Percentiles rank a stretch among this genome's conserved stretches.
Conservation (phyloP, 2,329 filamentous ascomycete species). For the Diaporthe vaccinii region DNA sequence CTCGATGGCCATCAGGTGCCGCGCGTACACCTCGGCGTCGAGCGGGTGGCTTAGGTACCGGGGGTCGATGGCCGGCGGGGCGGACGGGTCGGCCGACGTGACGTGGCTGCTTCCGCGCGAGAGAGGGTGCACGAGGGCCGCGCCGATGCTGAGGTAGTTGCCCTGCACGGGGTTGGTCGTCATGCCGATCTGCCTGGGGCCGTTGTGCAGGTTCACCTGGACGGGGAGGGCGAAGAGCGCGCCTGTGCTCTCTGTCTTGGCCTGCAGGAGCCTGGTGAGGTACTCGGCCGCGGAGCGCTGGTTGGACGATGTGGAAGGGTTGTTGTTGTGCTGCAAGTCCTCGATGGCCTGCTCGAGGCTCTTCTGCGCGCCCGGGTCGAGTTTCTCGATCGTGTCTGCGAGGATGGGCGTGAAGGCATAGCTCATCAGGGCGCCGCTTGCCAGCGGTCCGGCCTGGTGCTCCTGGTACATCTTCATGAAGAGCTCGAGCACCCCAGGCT, state of each 20-base stretch:
- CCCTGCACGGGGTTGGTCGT: neutral
- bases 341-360: neutral
- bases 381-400: neutral
- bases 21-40: conserved; percentile 64
- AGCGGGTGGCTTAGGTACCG: conserved; percentile 67
- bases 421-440: neutral
- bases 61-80: conserved; percentile 65
- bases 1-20: conserved; percentile 55
- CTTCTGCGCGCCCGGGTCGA: neutral
- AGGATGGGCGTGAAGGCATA: conserved; percentile 1
- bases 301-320: neutral
- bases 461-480: conserved; percentile 1
- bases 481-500: conserved; percentile 46
- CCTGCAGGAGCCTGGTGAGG: neutral
- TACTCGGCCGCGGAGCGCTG: neutral
- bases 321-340: neutral
- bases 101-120: conserved; percentile 72
- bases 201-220: neutral
- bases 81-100: conserved; percentile 54
- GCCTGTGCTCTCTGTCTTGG: neutral
- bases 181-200: neutral
- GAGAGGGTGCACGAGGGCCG: conserved; percentile 61
- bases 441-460: neutral
- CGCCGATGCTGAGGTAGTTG: neutral
- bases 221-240: neutral